Evolutionary conservation across 768 basidiomycete genomes (phyloP), one percentile per base, ranked within the genome.

Genomic region (Crassisporium funariophilum): DNA sequence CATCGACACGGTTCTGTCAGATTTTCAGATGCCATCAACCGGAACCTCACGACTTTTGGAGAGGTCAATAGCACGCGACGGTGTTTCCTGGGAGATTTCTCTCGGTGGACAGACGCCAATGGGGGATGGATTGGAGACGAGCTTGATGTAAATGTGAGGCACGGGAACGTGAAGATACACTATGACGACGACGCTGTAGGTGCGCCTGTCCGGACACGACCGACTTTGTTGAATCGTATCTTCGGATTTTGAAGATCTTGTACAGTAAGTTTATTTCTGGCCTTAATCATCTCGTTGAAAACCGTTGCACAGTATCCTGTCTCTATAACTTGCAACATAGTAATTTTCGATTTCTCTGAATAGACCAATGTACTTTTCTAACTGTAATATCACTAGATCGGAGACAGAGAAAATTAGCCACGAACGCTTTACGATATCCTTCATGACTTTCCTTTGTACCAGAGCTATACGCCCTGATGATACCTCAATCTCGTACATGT

Each of bases 21-120:
- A 35, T 60, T 71, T 53, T 72, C 72, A 2, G 62, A 67, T 38
- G 60, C 52, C 5, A 48, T 76, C 25, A 49, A 52, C 25, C 43
- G 50, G 34, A 46, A 57, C 16, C 55, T 69, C 31, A 71, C 65
- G 7, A 65, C 58, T 0, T 67, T 72, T 45, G 60, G 61, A 13
- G 70, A 70, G 37, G 60, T 57, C 4, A 58, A 68, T 17, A 31
- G 52, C 16, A 66, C 60, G 13, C 60, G 59, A 19, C 63, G 64
- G n/a, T 70, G 68, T 48, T 74, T 76, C 53, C 55, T 76, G n/a
- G 75, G 75, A 10, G 71, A 74, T 31, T 65, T 71, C 27, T 55
- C 67, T 4, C 57, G 55, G 20, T 64, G 53, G 54, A 44, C 60
- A 16, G 58, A 59, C 27, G 44, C 53, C 3, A 50, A 54, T 2